Percentiles rank a stretch among this genome's conserved stretches.
Evolutionary conservation across 371 early-diverging fungal species (phyloP).

Genomic region (Zopfochytrium polystomum): DNA sequence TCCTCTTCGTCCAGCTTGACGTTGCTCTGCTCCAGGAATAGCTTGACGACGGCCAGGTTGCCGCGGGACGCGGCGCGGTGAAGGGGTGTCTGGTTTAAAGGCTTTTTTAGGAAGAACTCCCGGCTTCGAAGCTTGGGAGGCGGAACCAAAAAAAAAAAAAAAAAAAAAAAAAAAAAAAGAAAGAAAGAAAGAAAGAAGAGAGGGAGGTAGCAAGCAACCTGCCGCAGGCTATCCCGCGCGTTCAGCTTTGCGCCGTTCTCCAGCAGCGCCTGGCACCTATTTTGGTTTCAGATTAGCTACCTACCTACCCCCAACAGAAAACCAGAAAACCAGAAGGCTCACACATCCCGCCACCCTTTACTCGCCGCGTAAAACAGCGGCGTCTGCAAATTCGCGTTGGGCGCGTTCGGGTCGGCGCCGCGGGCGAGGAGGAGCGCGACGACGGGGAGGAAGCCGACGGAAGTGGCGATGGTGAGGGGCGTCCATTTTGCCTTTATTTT

Average conservation of each 20-base stretch:
- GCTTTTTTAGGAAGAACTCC: neutral
- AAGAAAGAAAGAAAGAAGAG: too few relatives aligned
- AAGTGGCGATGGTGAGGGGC: constrained; percentile 22
- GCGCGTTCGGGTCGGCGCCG: too few relatives aligned
- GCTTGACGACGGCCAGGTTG: too few relatives aligned
- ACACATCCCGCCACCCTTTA: constrained; percentile 25
- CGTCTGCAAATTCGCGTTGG: constrained; percentile 20
- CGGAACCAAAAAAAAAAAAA: too few relatives aligned
- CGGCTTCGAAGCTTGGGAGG: neutral
- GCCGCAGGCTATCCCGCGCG: constrained; percentile 11
- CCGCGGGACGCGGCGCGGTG: constrained; percentile 18
- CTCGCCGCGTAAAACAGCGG: constrained; percentile 24
- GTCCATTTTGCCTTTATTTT: constrained; percentile 18
- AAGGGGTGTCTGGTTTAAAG: constrained; percentile 14
- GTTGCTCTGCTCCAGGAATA: constrained; percentile 15
- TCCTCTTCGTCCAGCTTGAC: constrained; percentile 21
- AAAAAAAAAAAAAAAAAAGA: too few relatives aligned
- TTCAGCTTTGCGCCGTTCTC: constrained; percentile 14
- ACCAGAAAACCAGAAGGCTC: neutral
- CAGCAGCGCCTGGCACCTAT: constrained; percentile 15
- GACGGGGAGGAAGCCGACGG: too few relatives aligned
- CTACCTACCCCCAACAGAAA: too few relatives aligned
- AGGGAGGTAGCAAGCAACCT: constrained; percentile 6
- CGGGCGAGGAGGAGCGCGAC: too few relatives aligned
- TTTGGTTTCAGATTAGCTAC: too few relatives aligned